A percentile compares a stretch with the other conserved stretches of the same genome.
These are phyloP conservation scores for Globisporangium radiosum DNA, from an alignment of 352 stramenopile genomes.

Conservation along the genomic window DNA sequence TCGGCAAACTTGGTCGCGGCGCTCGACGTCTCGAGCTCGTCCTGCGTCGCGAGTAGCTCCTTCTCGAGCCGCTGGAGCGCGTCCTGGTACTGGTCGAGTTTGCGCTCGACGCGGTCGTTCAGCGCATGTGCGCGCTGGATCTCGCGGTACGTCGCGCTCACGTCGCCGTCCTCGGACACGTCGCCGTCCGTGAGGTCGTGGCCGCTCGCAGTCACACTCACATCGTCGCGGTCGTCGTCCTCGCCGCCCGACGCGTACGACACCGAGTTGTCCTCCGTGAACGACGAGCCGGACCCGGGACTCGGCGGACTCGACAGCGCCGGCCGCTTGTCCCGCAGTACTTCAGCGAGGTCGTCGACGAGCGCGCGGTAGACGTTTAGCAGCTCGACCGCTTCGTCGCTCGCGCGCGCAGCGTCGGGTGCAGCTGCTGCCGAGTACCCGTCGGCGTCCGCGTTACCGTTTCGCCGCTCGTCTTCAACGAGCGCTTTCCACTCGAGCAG, in stretches of 20 bases:
- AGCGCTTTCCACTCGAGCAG: slow-evolving; percentile 71
- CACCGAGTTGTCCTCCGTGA: slow-evolving; percentile 58
- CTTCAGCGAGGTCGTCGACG: slow-evolving; percentile 50
- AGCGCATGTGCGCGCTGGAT: slow-evolving; percentile 56
- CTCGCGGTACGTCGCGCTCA: slow-evolving; percentile 37
- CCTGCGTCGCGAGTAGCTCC: slow-evolving; percentile 45
- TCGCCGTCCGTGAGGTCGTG: slow-evolving; percentile 35
- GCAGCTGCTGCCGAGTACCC: slow-evolving; percentile 7
- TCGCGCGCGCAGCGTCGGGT: slow-evolving; percentile 4
- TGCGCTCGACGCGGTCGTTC: slow-evolving; percentile 49
- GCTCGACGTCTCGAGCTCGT: slow-evolving; percentile 77
- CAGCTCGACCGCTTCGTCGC: slow-evolving; percentile 47
- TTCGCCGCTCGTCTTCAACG: slow-evolving; percentile 37
- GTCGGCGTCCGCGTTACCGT: slow-evolving; percentile 22
- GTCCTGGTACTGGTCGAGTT: slow-evolving; percentile 71
- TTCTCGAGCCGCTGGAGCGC: slow-evolving; percentile 66
- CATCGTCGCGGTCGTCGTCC: slow-evolving; percentile 24
- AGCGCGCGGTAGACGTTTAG: slow-evolving; percentile 66
- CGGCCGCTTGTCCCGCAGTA: slow-evolving; percentile 49
- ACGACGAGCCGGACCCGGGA: slow-evolving; percentile 53
- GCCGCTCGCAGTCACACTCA: slow-evolving; percentile 12
- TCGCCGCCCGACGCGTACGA: slow-evolving; percentile 43
- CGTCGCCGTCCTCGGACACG: slow-evolving; percentile 29
- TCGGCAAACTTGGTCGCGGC: slow-evolving; percentile 75
- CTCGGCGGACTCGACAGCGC: slow-evolving; percentile 36